phyloP scores from a whole-genome alignment of 2,329 filamentous ascomycete species.

The Penicillium polonicum region DNA sequence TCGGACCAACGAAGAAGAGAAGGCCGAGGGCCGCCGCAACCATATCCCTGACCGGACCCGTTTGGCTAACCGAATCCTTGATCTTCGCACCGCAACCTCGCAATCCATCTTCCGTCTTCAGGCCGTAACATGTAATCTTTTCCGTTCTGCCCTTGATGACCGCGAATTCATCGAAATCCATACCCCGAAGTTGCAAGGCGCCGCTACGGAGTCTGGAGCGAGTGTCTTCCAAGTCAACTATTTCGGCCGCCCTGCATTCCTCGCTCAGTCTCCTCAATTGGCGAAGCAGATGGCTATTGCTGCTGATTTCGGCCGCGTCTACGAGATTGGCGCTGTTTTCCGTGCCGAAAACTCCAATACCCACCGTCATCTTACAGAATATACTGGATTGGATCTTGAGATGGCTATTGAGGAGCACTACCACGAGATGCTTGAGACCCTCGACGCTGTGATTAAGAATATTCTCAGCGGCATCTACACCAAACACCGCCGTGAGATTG shows the following conservation, averaged over 20 bases:
- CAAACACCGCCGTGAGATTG: conserved; percentile 68
- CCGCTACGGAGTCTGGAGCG: conserved; percentile 85
- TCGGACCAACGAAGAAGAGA: conserved; percentile 55
- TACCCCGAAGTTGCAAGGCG: conserved; percentile 85
- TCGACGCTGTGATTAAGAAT: conserved; percentile 78
- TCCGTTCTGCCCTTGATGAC: conserved; percentile 71
- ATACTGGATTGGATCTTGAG: conserved; percentile 87
- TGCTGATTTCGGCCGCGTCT: conserved; percentile 84
- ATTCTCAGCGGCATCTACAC: conserved; percentile 73
- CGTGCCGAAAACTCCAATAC: conserved; percentile 95
- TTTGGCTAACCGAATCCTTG: conserved; percentile 74
- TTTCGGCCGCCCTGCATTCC: conserved; percentile 80
- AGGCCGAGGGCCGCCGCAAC: conserved; percentile 56
- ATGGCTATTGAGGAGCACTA: conserved; percentile 90
- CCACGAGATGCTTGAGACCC: conserved; percentile 75
- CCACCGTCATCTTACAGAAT: conserved; percentile 89
- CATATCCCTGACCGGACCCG: conserved; percentile 72
- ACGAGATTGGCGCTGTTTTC: conserved; percentile 88
- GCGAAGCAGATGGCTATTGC: conserved; percentile 92
- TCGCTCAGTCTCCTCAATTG: conserved; percentile 88
- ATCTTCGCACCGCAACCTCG: conserved; percentile 79
- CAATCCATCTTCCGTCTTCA: conserved; percentile 88
- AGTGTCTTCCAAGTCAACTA: conserved; percentile 92
- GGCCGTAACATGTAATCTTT: conserved; percentile 74
- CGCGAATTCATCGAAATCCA: conserved; percentile 89